Evolutionary conservation across 768 basidiomycete species (phyloP), one percentile per base, ranked within the genome.

Genomic region (Sistotremastrum niveocremeum): DNA sequence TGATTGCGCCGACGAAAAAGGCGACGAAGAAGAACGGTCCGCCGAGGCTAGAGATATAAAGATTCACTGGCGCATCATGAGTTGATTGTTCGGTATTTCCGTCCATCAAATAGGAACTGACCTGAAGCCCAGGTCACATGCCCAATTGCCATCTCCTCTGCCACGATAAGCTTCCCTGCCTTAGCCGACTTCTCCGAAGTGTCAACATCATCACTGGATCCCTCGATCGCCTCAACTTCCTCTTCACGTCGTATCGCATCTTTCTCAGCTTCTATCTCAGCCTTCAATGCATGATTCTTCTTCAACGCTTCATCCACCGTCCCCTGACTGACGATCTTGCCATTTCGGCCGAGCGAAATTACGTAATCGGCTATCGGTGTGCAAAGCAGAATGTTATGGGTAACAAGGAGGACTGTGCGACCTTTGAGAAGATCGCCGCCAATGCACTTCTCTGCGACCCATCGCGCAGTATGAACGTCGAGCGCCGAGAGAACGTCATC

Each of bases 91-190:
- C 5, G n/a, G 6, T 20, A 12, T n/a, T 32, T 12, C 31, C 6
- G 12, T n/a, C 12, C 6, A 42, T 12, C 6, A 6, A 6, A 34
- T 37, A 49, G 45, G 41, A 52, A 60, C 64, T 48, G 57, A 61
- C 68, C 50, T 38, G 73, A 62, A 35, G 62, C 47, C 70, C 72
- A 75, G 40, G 72, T 71, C 31, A 82, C 70, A 48, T 73, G 74
- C 0, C 80, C 79, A 44, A 70, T 66, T 5, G 65, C 70, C 39
- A 81, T 67, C 54, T 84, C 81, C 55, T 84, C 81, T 0, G 70
- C 72, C 5, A 78, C 60, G 41, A 81, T 70, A n/a, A 83, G 65
- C 54, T 80, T 79, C 2, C 78, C 77, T 39, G 68, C 68, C 9
- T 46, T 42, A 39, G 57, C 56, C 46, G 58, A 57, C 6, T 47